A percentile compares a stretch with the other conserved stretches of the same genome.
Evolutionary conservation across 2,329 filamentous ascomycete species (phyloP).

Genomic region (Sclerotinia spermophila): DNA sequence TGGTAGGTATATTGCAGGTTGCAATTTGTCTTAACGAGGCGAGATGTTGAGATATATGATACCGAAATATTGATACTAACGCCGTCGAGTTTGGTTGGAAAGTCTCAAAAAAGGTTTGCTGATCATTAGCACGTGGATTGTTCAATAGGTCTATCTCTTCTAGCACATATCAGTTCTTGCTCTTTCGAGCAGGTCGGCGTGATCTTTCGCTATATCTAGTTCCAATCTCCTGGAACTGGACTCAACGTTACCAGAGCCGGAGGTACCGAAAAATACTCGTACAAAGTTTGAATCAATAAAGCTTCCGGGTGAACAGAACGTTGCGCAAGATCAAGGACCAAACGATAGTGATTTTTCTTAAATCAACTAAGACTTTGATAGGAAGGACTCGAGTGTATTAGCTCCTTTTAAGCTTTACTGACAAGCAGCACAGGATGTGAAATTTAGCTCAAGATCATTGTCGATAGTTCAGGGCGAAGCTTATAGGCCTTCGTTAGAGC

Average conservation of each 20-base stretch:
- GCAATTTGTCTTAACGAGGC: neutral
- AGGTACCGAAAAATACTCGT: conserved; percentile 26
- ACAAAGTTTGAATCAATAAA: conserved; percentile 26
- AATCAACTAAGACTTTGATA: conserved; percentile 17
- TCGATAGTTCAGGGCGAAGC: neutral
- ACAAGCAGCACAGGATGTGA: conserved; percentile 21
- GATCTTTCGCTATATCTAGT: conserved; percentile 25
- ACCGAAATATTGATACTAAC: conserved; percentile 19
- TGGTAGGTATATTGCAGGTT: conserved; percentile 3
- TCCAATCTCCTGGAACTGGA: conserved; percentile 25
- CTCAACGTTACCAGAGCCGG: conserved; percentile 26
- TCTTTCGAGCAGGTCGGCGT: conserved; percentile 19
- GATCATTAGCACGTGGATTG: conserved; percentile 20
- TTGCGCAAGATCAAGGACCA: conserved; percentile 19
- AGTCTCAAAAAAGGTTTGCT: conserved; percentile 13
- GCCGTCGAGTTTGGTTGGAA: conserved; percentile 16
- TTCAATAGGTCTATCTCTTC: conserved; percentile 10
- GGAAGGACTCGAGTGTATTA: conserved; percentile 22
- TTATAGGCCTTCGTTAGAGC: neutral
- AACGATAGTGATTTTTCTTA: conserved; percentile 4
- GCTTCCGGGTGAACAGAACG: conserved; percentile 22
- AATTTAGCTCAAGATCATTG: conserved; percentile 17
- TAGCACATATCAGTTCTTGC: conserved; percentile 21
- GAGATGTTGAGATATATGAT: conserved; percentile 21
- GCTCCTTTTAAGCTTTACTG: conserved; percentile 27